phyloP scores from a whole-genome alignment of 2,329 filamentous ascomycete species.

The Fusarium circinatum region DNA sequence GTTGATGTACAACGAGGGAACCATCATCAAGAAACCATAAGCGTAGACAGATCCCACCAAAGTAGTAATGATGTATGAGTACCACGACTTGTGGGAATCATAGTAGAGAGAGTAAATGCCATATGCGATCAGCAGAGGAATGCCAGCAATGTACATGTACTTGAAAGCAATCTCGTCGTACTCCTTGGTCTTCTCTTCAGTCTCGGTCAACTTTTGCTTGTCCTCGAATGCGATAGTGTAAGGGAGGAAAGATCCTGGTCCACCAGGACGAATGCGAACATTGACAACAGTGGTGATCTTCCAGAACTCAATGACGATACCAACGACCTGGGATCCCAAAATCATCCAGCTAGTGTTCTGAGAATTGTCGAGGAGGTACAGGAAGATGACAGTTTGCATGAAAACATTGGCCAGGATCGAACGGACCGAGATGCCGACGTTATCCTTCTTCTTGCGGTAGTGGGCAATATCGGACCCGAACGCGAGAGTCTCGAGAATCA shows the following conservation, averaged over 20 bases:
- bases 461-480: constrained; percentile 98
- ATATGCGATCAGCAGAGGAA: constrained; percentile 89
- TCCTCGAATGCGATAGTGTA: constrained; percentile 90
- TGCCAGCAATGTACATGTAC: constrained; percentile 92
- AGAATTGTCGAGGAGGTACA: constrained; percentile 97
- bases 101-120: constrained; percentile 92
- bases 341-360: constrained; percentile 99
- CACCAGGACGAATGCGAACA: constrained; percentile 78
- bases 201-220: constrained; percentile 94
- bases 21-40: constrained; percentile 99
- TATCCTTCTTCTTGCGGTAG: constrained; percentile 99
- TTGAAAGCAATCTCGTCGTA: constrained; percentile 98
- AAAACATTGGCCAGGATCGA: constrained; percentile 97
- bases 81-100: constrained; percentile 97
- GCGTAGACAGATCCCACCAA: constrained; percentile 96
- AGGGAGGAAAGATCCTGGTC: constrained; percentile 76
- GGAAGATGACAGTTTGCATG: constrained; percentile 95
- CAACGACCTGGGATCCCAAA: constrained; percentile 88
- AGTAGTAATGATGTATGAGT: constrained; percentile 93
- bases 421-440: constrained; percentile 93
- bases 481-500: constrained; percentile 93
- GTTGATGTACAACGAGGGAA: constrained; percentile 97
- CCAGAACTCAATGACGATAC: constrained; percentile 78
- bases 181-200: constrained; percentile 97
- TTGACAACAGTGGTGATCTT: constrained; percentile 97